A percentile compares a stretch with the other conserved stretches of the same genome.
phyloP scores from a whole-genome alignment of 441 rosid species.

The Erysimum cheiri region DNA sequence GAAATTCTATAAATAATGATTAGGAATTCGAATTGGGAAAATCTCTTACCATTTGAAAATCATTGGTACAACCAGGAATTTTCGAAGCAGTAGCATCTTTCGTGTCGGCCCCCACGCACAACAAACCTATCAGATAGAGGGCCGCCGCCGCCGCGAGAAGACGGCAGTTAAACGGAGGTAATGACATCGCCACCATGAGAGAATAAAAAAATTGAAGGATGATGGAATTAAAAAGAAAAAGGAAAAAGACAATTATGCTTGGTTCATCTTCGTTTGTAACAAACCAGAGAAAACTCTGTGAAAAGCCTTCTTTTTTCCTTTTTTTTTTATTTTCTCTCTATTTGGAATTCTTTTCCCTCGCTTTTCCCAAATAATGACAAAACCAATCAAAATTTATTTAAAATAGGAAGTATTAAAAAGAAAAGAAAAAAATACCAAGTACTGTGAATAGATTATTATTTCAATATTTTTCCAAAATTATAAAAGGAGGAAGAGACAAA shows the following conservation, averaged over 20 bases:
- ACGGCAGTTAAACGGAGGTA: conserved; percentile 39
- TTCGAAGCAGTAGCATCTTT: conserved; percentile 41
- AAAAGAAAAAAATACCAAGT: background rate
- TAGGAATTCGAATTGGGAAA: background rate
- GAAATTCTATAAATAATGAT: background rate
- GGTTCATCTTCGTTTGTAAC: conserved; percentile 34
- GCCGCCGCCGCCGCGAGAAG: conserved; percentile 30
- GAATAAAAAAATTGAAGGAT: background rate
- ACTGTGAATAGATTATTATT: background rate
- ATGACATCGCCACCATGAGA: conserved; percentile 41
- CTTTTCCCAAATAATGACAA: conserved; percentile 24
- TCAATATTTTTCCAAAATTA: conserved; percentile 20
- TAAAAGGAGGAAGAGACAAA: background rate
- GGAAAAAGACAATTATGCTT: conserved; percentile 29
- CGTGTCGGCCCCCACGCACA: conserved; percentile 40
- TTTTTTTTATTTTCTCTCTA: background rate
- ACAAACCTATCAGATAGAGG: conserved; percentile 40
- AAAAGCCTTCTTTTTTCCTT: background rate
- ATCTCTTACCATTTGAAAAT: conserved; percentile 48
- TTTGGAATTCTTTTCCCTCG: conserved; percentile 26
- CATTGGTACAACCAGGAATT: conserved; percentile 50
- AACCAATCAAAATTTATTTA: conserved; percentile 12
- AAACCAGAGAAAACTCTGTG: conserved; percentile 29
- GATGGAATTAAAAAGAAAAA: background rate
- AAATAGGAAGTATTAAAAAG: conserved; percentile 18